A percentile compares a stretch with the other conserved stretches of the same genome.
These are phyloP conservation scores for Yamadazyma dushanensis DNA, from an alignment of 1,139 yeast genomes.

Conservation along the genomic window DNA sequence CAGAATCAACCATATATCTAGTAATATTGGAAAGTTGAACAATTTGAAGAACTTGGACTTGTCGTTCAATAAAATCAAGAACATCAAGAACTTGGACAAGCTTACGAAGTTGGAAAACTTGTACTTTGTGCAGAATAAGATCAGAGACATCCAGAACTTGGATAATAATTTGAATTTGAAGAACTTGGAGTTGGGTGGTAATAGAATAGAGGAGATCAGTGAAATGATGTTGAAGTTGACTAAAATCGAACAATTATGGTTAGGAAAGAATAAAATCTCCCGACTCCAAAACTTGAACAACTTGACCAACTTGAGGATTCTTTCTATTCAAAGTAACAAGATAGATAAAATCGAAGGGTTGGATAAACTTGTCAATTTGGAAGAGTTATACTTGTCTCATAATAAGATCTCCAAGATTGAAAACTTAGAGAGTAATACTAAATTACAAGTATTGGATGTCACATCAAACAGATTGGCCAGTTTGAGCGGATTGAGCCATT, in stretches of 20 bases:
- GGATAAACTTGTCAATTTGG: conserved; percentile 67
- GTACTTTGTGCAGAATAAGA: conserved; percentile 87
- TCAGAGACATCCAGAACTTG: conserved; percentile 68
- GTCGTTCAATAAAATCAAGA: conserved; percentile 87
- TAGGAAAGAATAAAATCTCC: conserved; percentile 82
- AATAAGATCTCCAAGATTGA: conserved; percentile 78
- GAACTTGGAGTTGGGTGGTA: conserved; percentile 91
- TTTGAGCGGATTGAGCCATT: conserved; percentile 65
- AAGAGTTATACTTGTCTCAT: conserved; percentile 86
- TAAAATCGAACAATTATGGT: conserved; percentile 78
- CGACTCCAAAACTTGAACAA: conserved; percentile 61
- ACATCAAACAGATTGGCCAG: conserved; percentile 69
- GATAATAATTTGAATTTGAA: conserved; percentile 57
- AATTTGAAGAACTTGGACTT: conserved; percentile 69
- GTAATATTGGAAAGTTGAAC: conserved; percentile 58
- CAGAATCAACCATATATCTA: conserved; percentile 81
- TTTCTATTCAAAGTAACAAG: conserved; percentile 88
- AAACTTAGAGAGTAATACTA: conserved; percentile 69
- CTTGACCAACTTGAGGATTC: conserved; percentile 65
- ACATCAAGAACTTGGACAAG: conserved; percentile 75
- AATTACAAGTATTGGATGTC: conserved; percentile 75
- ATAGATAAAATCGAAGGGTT: conserved; percentile 80
- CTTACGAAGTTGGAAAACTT: conserved; percentile 64
- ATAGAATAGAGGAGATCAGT: conserved; percentile 64
- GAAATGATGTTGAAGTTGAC: conserved; percentile 54